A percentile compares a stretch with the other conserved stretches of the same genome.
These are phyloP conservation scores for Pterocarpus santalinus DNA, from an alignment of 306 rosid species.

Conservation along the genomic window DNA sequence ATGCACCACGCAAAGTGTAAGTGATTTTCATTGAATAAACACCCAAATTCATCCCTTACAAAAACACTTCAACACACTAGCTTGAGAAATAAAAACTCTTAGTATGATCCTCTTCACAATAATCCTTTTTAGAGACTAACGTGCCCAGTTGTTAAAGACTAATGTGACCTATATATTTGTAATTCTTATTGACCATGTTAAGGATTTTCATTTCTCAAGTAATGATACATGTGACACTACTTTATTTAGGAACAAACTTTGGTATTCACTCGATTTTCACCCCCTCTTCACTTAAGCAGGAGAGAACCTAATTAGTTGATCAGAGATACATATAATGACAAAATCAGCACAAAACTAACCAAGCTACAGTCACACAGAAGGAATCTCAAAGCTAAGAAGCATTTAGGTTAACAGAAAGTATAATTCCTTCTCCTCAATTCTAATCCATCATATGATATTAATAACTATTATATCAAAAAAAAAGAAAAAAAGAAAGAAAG, in stretches of 20 bases:
- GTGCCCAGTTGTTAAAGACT: no score
- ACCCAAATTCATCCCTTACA: no score
- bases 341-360: constrained; percentile 8
- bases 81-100: no score
- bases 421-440: constrained; percentile 23
- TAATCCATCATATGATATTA: background rate
- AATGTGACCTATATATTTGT: no score
- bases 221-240: no score
- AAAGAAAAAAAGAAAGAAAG: background rate
- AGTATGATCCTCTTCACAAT: no score
- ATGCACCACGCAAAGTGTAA: background rate
- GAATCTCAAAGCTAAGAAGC: constrained; percentile 29
- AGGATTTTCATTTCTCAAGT: no score
- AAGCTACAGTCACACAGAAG: background rate
- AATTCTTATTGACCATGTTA: no score
- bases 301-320: background rate
- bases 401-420: background rate
- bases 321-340: background rate
- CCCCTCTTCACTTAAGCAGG: background rate
- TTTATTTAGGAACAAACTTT: no score
- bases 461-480: background rate
- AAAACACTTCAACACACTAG: no score
- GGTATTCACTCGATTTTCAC: no score
- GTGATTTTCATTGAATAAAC: background rate
- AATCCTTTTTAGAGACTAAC: no score